phyloP scores from a whole-genome alignment of 768 basidiomycete genomes.

The Neoboletus magnificus region DNA sequence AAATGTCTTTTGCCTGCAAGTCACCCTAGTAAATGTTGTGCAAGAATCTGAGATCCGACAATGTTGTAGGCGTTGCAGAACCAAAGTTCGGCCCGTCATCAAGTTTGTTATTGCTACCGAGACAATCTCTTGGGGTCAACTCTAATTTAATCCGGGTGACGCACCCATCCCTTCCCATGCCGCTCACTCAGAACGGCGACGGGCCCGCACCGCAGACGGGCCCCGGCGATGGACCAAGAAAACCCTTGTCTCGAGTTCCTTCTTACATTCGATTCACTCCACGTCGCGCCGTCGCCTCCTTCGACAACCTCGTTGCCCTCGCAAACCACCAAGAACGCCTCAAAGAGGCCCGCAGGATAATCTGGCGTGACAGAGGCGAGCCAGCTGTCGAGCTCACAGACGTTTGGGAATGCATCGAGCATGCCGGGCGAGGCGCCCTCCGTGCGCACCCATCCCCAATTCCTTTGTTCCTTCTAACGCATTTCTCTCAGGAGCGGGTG shows the following conservation, averaged over 20 bases:
- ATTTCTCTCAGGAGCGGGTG: slow-evolving; percentile 61
- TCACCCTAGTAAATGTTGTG: too few species aligned
- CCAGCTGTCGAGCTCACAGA: slow-evolving; percentile 65
- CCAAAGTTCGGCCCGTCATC: too few species aligned
- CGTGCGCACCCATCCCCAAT: slow-evolving; percentile 46
- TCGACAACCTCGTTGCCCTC: slow-evolving; percentile 80
- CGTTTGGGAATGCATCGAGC: slow-evolving; percentile 63
- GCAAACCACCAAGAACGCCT: slow-evolving; percentile 81
- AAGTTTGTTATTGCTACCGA: background rate
- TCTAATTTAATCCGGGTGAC: background rate
- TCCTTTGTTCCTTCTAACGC: background rate
- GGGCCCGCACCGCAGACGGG: background rate
- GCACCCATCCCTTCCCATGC: slow-evolving; percentile 1
- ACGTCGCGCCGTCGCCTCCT: slow-evolving; percentile 62
- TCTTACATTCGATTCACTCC: slow-evolving; percentile 52
- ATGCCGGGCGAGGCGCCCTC: slow-evolving; percentile 67
- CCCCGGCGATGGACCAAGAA: background rate
- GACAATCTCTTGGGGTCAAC: background rate
- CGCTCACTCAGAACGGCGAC: slow-evolving; percentile 1
- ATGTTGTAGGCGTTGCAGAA: too few species aligned
- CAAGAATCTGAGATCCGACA: too few species aligned
- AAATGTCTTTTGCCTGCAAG: too few species aligned
- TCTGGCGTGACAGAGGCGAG: slow-evolving; percentile 79
- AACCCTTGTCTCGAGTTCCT: slow-evolving; percentile 16
- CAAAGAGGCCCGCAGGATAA: slow-evolving; percentile 69